Evolutionary conservation across 2,329 filamentous ascomycete species (phyloP), one percentile per base, ranked within the genome.

Genomic region (Verticillium nubilum): DNA sequence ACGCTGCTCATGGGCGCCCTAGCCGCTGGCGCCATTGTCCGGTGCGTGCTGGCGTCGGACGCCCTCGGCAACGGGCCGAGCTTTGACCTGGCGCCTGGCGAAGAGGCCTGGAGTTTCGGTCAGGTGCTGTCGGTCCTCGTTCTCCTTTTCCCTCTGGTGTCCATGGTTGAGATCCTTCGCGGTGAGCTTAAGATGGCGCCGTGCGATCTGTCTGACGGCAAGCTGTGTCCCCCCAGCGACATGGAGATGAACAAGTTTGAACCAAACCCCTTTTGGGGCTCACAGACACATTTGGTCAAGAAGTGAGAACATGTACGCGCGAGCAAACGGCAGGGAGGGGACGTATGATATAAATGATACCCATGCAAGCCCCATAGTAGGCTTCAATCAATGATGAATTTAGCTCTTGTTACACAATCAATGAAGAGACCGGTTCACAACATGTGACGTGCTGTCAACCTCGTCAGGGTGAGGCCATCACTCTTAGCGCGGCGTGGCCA

Each of bases 71-170:
- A 60, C 1, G 62, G 62, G 2, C 81, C 84, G 0, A 76, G 78
- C 0, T 75, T 87, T 2, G 64, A 68, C 25, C 73, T 88, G 2
- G 85, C 86, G 59, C 60, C 71, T 0, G 79, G 77, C 25, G 86
- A 88, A 72, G 80, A 75, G 61, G 72, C 74, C 12, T 88, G 85
- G 85, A 83, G 80, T 63, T 89, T 87, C 65, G 86, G 86, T 0
- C 84, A 87, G 70, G 70, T 88, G 59, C 72, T 89, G 28, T 82
- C 83, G 1, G 71, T 87, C 64, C 71, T 88, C 63, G 73, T 88
- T 66, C 73, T 88, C 27, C 68, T 83, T n/a, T 71, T 88, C 65
- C 85, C 86, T 1, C 66, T 88, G 17, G 77, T 89, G 2, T 84
- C 80, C 2, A 78, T 80, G 2, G 68, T 88, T 28, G 86, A 88